These are phyloP conservation scores for Aureobasidium sp. DNA, from an alignment of 2,329 filamentous ascomycete genomes.

Conservation along the genomic window DNA sequence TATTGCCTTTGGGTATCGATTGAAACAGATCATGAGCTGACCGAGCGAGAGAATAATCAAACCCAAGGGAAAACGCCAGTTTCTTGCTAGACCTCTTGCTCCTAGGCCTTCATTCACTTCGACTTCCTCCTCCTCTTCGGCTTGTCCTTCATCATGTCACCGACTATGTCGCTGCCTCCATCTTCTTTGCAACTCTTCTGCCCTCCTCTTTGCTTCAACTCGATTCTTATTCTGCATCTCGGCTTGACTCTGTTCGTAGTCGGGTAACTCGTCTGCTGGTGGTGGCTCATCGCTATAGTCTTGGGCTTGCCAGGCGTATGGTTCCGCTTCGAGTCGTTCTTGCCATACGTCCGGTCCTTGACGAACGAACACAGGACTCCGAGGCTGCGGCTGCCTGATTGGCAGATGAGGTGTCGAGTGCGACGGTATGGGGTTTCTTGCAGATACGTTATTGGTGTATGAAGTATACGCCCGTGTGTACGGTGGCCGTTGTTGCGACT, in stretches of 20 bases:
- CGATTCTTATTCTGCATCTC: conserved; percentile 33
- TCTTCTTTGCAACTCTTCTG: conserved; percentile 35
- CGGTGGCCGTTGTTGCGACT: conserved; percentile 15
- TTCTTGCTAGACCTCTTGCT: neutral
- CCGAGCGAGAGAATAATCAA: conserved; percentile 3
- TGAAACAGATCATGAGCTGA: conserved; percentile 1
- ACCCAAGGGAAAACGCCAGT: neutral
- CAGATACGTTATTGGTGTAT: conserved; percentile 11
- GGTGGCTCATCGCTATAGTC: conserved; percentile 20
- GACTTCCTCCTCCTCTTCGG: neutral
- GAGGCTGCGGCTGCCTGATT: conserved; percentile 7
- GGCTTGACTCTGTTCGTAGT: conserved; percentile 40
- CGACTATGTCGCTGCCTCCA: conserved; percentile 27
- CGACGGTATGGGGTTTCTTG: conserved; percentile 14
- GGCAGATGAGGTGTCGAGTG: neutral
- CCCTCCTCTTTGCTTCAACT: conserved; percentile 33
- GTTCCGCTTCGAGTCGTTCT: conserved; percentile 9
- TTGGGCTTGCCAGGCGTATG: conserved; percentile 12
- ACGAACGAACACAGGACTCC: neutral
- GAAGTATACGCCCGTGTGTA: conserved; percentile 14
- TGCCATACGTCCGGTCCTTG: neutral
- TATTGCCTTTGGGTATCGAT: conserved; percentile 10
- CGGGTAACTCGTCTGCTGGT: conserved; percentile 33
- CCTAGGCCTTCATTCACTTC: neutral
- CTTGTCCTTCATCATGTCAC: neutral